These are phyloP conservation scores for Parathielavia appendiculata DNA, from an alignment of 495 filamentous ascomycete genomes.

Conservation along the genomic window DNA sequence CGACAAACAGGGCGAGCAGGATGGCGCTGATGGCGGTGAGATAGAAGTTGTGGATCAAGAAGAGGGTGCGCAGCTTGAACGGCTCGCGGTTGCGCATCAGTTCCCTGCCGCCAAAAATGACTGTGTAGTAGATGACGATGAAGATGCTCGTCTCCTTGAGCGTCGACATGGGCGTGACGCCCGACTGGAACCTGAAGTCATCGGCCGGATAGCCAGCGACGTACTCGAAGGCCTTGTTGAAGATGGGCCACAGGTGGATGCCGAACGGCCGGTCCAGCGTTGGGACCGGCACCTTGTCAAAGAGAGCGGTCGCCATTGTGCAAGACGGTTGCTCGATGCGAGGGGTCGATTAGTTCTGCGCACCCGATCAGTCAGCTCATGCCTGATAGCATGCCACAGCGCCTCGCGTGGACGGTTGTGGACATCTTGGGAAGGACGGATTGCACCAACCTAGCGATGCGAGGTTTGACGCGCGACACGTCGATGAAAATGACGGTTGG, in stretches of 20 bases:
- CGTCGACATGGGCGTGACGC: slow-evolving; percentile 65
- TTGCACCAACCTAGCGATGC: slow-evolving; percentile 2
- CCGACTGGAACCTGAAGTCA: slow-evolving; percentile 64
- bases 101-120: slow-evolving; percentile 71
- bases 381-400: not conserved
- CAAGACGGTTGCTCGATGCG: not conserved
- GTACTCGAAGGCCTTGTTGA: slow-evolving; percentile 72
- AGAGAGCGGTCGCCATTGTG: slow-evolving; percentile 49
- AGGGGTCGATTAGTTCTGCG: slow-evolving; percentile 13
- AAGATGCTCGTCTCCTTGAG: slow-evolving; percentile 58
- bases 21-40: slow-evolving; percentile 64
- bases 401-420: not conserved
- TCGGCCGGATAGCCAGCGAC: slow-evolving; percentile 68
- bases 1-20: slow-evolving; percentile 64
- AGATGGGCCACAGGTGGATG: slow-evolving; percentile 88
- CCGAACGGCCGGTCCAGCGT: slow-evolving; percentile 90
- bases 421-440: not conserved
- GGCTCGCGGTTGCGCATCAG: slow-evolving; percentile 65
- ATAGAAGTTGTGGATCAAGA: slow-evolving; percentile 78
- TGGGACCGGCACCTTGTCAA: slow-evolving; percentile 64
- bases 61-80: slow-evolving; percentile 61
- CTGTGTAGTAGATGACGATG: slow-evolving; percentile 64
- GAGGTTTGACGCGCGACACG: slow-evolving; percentile 10
- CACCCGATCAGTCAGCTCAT: slow-evolving; percentile 10
- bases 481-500: not conserved